Conservation (phyloP, 1,284 basidiomycete genomes). For the Psilocybe mexicana region DNA sequence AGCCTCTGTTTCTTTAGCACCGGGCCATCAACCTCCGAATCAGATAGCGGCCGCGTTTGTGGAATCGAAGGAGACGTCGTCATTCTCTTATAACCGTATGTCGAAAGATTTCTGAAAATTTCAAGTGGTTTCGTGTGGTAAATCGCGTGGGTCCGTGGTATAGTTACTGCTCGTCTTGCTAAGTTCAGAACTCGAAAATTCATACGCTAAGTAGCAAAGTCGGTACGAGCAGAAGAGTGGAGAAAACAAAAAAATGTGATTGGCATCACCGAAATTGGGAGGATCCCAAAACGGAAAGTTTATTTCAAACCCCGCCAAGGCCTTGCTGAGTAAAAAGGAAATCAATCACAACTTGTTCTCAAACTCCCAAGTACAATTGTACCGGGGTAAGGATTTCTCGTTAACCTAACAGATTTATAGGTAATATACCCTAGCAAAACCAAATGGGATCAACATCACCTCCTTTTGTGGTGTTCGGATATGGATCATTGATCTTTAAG, state of each 20-base stretch:
- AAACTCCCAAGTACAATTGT: too few species aligned
- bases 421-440: too few species aligned
- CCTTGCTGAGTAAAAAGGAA: too few species aligned
- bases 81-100: constrained; percentile 8
- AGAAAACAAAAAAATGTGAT: too few species aligned
- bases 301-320: too few species aligned
- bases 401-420: too few species aligned
- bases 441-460: constrained; percentile 1
- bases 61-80: constrained; percentile 16
- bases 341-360: too few species aligned
- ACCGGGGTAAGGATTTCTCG: too few species aligned
- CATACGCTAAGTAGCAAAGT: too few species aligned
- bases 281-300: too few species aligned
- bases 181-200: background rate
- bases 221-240: too few species aligned
- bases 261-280: too few species aligned
- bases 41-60: constrained; percentile 28
- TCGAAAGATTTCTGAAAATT: background rate
- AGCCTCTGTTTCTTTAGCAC: constrained; percentile 44
- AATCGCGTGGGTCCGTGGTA: background rate
- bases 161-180: background rate
- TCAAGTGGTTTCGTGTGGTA: background rate
- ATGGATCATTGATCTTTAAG: constrained; percentile 84
- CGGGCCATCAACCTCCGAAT: constrained; percentile 31
- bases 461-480: constrained; percentile 73